phyloP scores from a whole-genome alignment of 495 filamentous ascomycete genomes.

The Xylaria longipes region DNA sequence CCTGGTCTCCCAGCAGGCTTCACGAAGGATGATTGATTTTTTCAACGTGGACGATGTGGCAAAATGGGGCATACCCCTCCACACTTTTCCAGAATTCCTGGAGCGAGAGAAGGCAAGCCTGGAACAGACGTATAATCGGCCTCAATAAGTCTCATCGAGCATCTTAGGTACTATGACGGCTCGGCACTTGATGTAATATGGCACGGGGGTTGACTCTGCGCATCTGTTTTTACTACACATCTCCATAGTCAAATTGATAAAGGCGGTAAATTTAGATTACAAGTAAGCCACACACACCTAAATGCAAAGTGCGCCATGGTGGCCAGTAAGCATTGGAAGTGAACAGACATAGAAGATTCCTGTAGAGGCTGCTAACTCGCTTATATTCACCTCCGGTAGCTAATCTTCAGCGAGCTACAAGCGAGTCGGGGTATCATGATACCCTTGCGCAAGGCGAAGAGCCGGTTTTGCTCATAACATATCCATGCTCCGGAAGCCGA shows the following conservation, averaged over 20 bases:
- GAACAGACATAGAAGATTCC: background rate
- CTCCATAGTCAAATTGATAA: background rate
- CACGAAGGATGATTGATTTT: conserved; percentile 41
- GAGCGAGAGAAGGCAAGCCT: conserved; percentile 44
- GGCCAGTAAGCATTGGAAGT: background rate
- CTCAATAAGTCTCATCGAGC: background rate
- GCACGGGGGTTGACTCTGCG: background rate
- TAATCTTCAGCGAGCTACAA: background rate
- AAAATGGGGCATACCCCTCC: conserved; percentile 39
- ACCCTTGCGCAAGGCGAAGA: background rate
- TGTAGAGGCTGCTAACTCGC: conserved; percentile 15
- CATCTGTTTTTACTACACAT: background rate
- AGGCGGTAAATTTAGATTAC: background rate
- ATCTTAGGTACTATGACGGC: no score
- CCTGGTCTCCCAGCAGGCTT: conserved; percentile 25
- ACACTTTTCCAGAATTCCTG: conserved; percentile 48
- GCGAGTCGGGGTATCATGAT: background rate
- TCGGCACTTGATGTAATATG: background rate
- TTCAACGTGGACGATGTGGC: conserved; percentile 47
- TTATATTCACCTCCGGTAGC: background rate
- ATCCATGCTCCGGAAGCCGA: conserved; percentile 1
- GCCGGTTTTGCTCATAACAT: conserved; percentile 5
- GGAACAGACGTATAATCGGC: conserved; percentile 31
- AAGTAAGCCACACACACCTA: background rate
- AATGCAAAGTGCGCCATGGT: background rate